Conservation (phyloP, 2,329 filamentous ascomycete genomes). For the Pseudogymnoascus sp. region DNA sequence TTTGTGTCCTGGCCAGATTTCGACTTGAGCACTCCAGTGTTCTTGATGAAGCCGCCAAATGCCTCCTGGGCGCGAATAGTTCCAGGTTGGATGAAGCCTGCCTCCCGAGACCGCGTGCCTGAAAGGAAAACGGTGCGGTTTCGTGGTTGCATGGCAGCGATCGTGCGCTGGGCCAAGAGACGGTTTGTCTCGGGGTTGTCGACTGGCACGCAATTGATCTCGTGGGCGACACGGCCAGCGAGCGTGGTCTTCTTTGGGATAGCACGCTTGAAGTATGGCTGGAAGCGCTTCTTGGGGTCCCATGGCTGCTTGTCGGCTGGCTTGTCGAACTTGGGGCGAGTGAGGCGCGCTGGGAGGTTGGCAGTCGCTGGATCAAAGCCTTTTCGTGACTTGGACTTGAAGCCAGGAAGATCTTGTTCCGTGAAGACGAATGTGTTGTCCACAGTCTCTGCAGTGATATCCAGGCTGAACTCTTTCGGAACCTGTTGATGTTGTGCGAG, state of each 20-base stretch:
- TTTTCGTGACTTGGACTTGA: constrained; percentile 49
- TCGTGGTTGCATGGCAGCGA: constrained; percentile 53
- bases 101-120: constrained; percentile 10
- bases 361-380: constrained; percentile 48
- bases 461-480: constrained; percentile 83
- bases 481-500: constrained; percentile 61
- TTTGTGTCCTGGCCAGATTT: constrained; percentile 68
- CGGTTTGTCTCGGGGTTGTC: constrained; percentile 61
- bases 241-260: constrained; percentile 78
- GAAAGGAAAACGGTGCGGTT: constrained; percentile 39
- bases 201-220: constrained; percentile 66
- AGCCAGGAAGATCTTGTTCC: constrained; percentile 83
- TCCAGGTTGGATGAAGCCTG: constrained; percentile 49
- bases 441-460: constrained; percentile 57
- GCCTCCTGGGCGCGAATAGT: constrained; percentile 35
- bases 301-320: constrained; percentile 33
- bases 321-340: constrained; percentile 36
- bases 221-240: constrained; percentile 63
- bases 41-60: constrained; percentile 50
- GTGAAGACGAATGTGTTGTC: constrained; percentile 88
- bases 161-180: constrained; percentile 49
- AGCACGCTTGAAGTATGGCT: constrained; percentile 60
- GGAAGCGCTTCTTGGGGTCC: constrained; percentile 43
- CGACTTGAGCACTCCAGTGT: constrained; percentile 38
- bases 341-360: constrained; percentile 50